Base-by-base conservation (phyloP, 805 yeast genomes). In the Sugiyamaella smithiae region DNA sequence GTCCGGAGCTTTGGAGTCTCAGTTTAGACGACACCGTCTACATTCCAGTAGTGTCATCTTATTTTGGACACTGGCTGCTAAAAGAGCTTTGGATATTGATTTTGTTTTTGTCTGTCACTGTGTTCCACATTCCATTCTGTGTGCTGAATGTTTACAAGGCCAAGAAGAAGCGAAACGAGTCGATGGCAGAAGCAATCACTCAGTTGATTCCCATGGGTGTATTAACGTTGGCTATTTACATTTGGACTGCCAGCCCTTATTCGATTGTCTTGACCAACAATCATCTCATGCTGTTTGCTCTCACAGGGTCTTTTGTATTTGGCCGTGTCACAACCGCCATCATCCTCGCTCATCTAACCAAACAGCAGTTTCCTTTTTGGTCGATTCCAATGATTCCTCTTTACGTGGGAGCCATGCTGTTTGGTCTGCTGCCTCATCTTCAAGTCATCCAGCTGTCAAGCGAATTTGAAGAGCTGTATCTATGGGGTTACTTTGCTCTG, bases 301-400 rank as follows among this genome's bases (percentile, higher is more conserved):
- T 84, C 45, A 76, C 89, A 1, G 67, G 84, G 53, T 95, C 97
- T 1, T 90, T 87, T 63, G 75, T 82, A 5, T 96, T 91, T 48
- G 98, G 97, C 3, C 78, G 97, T 61, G 84, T 89, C 51, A 65
- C 74, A 3, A 70, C 75, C 4, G 60, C 71, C 25, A 64, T 71
- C 31, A 93, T 91, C 61, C 74, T 87, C 53, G 88, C 88, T 9
- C 98, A 93, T 65, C 77, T 91, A 58, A 89, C 98, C 8, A 70
- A 78, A 46, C 96, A 88, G 65, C 67, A 71, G 11, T 91, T 86
- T 74, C 99, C 99, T 29, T 70, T 72, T 63, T 59, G 77, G 55
- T 85, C 88, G 44, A 73, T 85, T 25, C 86, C 95, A 3, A 75
- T 81, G 74, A 70, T 80, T 12, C 66, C 71, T 8, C 55, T 68